A percentile compares a stretch with the other conserved stretches of the same genome.
Evolutionary conservation across 2,329 filamentous ascomycete species (phyloP).

Genomic region (Penicillium hordei): DNA sequence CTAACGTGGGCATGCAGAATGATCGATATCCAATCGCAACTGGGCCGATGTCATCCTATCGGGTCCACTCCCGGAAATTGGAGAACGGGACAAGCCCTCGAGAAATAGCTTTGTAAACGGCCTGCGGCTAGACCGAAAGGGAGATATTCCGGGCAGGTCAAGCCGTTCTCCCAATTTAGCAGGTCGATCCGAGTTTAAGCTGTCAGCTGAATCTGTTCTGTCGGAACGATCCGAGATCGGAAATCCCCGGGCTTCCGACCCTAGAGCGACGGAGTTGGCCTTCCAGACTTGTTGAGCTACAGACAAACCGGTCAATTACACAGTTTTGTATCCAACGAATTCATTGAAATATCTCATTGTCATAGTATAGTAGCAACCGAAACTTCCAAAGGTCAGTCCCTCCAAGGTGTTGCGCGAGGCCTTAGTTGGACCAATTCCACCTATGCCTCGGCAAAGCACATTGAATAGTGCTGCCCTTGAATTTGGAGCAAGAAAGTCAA

Average conservation of each 20-base stretch:
- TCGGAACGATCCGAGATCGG: neutral
- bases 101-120: conserved; percentile 15
- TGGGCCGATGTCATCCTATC: neutral
- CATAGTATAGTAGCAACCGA: neutral
- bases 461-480: neutral
- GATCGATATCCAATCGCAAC: neutral
- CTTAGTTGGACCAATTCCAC: neutral
- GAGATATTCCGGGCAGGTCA: neutral
- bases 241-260: neutral
- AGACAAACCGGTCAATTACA: neutral
- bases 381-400: neutral
- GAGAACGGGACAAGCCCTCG: neutral
- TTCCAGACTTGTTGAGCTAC: neutral
- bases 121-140: conserved; percentile 1
- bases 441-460: neutral
- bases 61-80: neutral
- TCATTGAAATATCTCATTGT: neutral
- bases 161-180: conserved; percentile 7
- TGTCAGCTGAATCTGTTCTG: neutral
- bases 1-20: neutral
- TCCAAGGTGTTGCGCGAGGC: neutral
- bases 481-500: too few relatives aligned
- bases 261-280: neutral
- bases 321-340: neutral
- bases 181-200: conserved; percentile 8